phyloP scores from a whole-genome alignment of 2,329 filamentous ascomycete species.

The Aschersonia sp. region DNA sequence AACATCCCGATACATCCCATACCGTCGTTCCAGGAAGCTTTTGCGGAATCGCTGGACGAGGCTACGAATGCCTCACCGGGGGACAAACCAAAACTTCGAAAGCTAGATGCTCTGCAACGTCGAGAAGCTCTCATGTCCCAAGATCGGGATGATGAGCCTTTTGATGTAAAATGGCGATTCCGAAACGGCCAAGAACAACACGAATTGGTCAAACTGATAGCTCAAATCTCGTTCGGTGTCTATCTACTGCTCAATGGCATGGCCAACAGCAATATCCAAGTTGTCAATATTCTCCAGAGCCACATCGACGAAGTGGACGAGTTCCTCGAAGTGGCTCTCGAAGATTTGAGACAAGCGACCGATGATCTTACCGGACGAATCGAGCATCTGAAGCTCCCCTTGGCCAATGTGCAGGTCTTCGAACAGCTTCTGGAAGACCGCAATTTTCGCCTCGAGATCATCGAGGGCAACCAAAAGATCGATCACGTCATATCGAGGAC shows the following conservation, averaged over 20 bases:
- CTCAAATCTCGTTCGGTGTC: slow-evolving; percentile 88
- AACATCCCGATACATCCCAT: slow-evolving; percentile 47
- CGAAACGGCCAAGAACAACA: slow-evolving; percentile 66
- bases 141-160: slow-evolving; percentile 53
- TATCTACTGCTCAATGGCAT: slow-evolving; percentile 74
- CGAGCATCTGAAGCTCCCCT: slow-evolving; percentile 65
- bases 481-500: slow-evolving; percentile 80
- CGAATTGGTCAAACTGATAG: slow-evolving; percentile 76
- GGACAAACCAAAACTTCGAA: slow-evolving; percentile 36
- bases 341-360: slow-evolving; percentile 68
- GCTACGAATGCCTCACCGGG: slow-evolving; percentile 35
- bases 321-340: slow-evolving; percentile 73
- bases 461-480: slow-evolving; percentile 81
- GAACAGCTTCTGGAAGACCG: slow-evolving; percentile 79
- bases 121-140: slow-evolving; percentile 55
- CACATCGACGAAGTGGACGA: slow-evolving; percentile 92
- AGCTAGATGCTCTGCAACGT: slow-evolving; percentile 43
- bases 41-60: slow-evolving; percentile 69
- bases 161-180: slow-evolving; percentile 63
- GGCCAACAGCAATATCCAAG: slow-evolving; percentile 78
- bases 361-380: slow-evolving; percentile 70
- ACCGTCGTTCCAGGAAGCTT: slow-evolving; percentile 62
- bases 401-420: slow-evolving; percentile 71
- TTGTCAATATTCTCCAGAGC: slow-evolving; percentile 75
- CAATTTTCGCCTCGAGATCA: slow-evolving; percentile 65